phyloP scores from a whole-genome alignment of 345 rosid genomes.

The Gossypium sturtianum region DNA sequence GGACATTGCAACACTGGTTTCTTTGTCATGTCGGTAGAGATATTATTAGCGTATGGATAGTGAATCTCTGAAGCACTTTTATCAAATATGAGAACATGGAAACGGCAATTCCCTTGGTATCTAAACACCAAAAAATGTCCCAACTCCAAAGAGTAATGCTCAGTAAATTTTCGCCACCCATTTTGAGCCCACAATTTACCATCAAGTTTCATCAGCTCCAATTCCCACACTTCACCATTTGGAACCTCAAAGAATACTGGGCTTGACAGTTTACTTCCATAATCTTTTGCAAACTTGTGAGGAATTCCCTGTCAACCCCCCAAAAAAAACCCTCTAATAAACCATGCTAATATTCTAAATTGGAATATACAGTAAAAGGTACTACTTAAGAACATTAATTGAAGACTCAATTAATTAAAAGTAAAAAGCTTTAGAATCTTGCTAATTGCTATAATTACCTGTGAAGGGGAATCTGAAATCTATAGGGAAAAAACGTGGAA shows the following conservation, averaged over 20 bases:
- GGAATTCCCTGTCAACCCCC: conserved; percentile 23
- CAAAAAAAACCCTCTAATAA: neutral
- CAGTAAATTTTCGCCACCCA: conserved; percentile 26
- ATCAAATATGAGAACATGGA: conserved; percentile 18
- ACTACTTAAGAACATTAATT: neutral
- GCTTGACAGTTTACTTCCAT: conserved; percentile 14
- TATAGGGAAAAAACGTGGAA: neutral
- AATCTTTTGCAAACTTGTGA: conserved; percentile 7
- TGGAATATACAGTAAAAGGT: neutral
- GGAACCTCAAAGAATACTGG: conserved; percentile 15
- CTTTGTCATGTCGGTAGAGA: too few relatives aligned
- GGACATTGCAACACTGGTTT: too few relatives aligned
- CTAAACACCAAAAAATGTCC: conserved; percentile 22
- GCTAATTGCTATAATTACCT: neutral
- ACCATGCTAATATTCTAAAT: neutral
- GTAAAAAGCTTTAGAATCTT: neutral
- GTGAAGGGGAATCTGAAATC: neutral
- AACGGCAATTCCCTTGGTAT: conserved; percentile 14
- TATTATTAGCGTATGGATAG: conserved; percentile 6
- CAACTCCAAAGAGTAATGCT: conserved; percentile 12
- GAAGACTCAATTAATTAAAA: neutral
- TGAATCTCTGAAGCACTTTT: conserved; percentile 17
- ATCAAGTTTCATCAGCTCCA: conserved; percentile 13
- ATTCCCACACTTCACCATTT: conserved; percentile 22
- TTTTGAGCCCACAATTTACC: conserved; percentile 19